phyloP scores from a whole-genome alignment of 2,329 filamentous ascomycete species.

The Penicillium sp. region DNA sequence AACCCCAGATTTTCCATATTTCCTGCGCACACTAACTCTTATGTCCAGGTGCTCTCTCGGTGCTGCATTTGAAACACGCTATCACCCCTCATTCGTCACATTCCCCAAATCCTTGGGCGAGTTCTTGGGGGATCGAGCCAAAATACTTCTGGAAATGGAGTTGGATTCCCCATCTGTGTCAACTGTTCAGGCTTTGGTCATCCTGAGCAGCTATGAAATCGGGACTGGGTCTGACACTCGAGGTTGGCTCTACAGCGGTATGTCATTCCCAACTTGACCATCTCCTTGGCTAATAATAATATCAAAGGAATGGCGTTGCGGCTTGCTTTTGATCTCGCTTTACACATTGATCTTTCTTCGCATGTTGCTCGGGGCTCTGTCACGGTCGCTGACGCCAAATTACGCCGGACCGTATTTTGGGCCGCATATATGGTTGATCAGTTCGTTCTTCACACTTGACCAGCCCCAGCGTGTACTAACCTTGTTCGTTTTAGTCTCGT shows the following conservation, averaged over 20 bases:
- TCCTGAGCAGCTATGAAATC: conserved; percentile 45
- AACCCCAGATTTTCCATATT: no score
- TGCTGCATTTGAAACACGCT: conserved; percentile 38
- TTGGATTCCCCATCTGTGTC: conserved; percentile 47
- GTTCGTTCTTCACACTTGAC: background rate
- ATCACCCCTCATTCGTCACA: conserved; percentile 33
- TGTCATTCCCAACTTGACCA: background rate
- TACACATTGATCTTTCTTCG: conserved; percentile 28
- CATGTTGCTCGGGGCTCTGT: conserved; percentile 19
- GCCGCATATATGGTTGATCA: conserved; percentile 36
- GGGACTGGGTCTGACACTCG: conserved; percentile 40
- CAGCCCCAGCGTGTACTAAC: background rate
- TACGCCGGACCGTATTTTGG: conserved; percentile 43
- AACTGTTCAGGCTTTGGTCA: conserved; percentile 46
- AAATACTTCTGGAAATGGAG: conserved; percentile 46
- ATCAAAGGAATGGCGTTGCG: conserved; percentile 37
- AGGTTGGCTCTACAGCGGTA: conserved; percentile 48
- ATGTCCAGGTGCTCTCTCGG: conserved; percentile 33
- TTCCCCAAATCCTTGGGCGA: conserved; percentile 40
- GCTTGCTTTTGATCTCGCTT: conserved; percentile 38
- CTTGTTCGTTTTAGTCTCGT: conserved; percentile 22
- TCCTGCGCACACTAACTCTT: background rate
- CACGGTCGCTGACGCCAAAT: conserved; percentile 16
- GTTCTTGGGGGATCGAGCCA: conserved; percentile 41
- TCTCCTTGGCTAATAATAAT: background rate